These are phyloP conservation scores for Starmerella vitae DNA, from an alignment of 805 yeast genomes.

Conservation along the genomic window DNA sequence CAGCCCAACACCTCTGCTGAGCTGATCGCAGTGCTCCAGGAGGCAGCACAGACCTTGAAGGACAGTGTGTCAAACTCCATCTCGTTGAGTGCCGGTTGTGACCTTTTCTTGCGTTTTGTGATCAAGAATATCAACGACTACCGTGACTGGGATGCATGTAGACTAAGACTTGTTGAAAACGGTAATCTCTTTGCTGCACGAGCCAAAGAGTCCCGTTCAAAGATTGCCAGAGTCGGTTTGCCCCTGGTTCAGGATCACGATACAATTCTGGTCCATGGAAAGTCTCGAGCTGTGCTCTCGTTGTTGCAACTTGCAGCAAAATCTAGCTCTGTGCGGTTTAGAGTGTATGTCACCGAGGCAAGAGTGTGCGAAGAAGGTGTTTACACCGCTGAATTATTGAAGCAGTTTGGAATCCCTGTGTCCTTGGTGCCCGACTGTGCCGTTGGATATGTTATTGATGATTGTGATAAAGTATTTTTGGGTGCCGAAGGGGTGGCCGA, in stretches of 20 bases:
- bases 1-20: slow-evolving; percentile 93
- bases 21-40: slow-evolving; percentile 64
- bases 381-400: slow-evolving; percentile 53
- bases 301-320: slow-evolving; percentile 62
- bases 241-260: slow-evolving; percentile 91
- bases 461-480: slow-evolving; percentile 82
- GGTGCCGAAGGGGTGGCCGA: slow-evolving; percentile 99
- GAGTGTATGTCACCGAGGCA: slow-evolving; percentile 87
- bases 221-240: slow-evolving; percentile 75
- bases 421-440: slow-evolving; percentile 82
- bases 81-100: slow-evolving; percentile 94
- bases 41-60: slow-evolving; percentile 63
- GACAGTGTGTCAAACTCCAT: slow-evolving; percentile 77
- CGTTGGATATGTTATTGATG: slow-evolving; percentile 82
- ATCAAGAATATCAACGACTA: slow-evolving; percentile 69
- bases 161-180: slow-evolving; percentile 75
- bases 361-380: slow-evolving; percentile 69
- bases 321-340: slow-evolving; percentile 58
- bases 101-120: slow-evolving; percentile 85
- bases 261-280: slow-evolving; percentile 74
- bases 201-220: slow-evolving; percentile 78
- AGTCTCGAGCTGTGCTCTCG: slow-evolving; percentile 76
- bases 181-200: slow-evolving; percentile 84
- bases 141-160: slow-evolving; percentile 91
- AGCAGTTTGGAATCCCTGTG: slow-evolving; percentile 68